Evolutionary conservation across 225 moss, liverwort and hornwort genomes (phyloP).

Genomic region (Polytrichum formosum): DNA sequence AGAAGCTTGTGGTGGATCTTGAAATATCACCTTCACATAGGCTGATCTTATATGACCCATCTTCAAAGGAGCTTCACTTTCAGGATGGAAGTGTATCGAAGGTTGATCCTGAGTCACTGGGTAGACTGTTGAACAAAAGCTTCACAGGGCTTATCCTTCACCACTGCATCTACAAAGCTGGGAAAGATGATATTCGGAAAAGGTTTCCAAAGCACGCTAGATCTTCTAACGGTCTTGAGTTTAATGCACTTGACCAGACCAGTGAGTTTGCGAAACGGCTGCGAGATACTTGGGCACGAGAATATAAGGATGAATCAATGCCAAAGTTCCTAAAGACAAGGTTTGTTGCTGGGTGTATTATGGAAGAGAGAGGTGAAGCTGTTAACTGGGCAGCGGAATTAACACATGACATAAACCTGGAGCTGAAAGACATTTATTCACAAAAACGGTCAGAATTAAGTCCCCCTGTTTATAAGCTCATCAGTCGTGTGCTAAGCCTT

Average conservation of each 20-base stretch:
- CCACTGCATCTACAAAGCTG: slow-evolving; percentile 31
- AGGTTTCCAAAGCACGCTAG: slow-evolving; percentile 30
- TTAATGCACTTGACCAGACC: slow-evolving; percentile 28
- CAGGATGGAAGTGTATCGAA: slow-evolving; percentile 30
- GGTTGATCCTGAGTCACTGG: slow-evolving; percentile 25
- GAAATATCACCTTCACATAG: slow-evolving; percentile 30
- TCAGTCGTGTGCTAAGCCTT: slow-evolving; percentile 30
- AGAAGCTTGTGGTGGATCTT: slow-evolving; percentile 17
- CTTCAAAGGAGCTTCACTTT: slow-evolving; percentile 22
- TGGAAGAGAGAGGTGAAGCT: slow-evolving; percentile 43
- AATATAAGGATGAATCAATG: slow-evolving; percentile 34
- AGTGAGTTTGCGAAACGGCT: slow-evolving; percentile 35
- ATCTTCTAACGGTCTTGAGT: slow-evolving; percentile 35
- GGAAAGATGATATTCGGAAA: slow-evolving; percentile 19
- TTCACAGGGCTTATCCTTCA: slow-evolving; percentile 28
- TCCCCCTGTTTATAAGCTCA: slow-evolving; percentile 19
- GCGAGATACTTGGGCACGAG: slow-evolving; percentile 50
- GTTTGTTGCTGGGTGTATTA: slow-evolving; percentile 61
- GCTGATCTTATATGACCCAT: slow-evolving; percentile 25
- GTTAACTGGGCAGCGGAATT: slow-evolving; percentile 55
- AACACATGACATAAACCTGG: slow-evolving; percentile 18
- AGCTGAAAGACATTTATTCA: slow-evolving; percentile 8
- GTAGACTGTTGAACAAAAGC: slow-evolving; percentile 29
- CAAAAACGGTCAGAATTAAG: slow-evolving; percentile 18
- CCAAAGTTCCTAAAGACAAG: slow-evolving; percentile 31